Evolutionary conservation across 257 asterid species (phyloP).

Genomic region (Solanum chmielewskii): DNA sequence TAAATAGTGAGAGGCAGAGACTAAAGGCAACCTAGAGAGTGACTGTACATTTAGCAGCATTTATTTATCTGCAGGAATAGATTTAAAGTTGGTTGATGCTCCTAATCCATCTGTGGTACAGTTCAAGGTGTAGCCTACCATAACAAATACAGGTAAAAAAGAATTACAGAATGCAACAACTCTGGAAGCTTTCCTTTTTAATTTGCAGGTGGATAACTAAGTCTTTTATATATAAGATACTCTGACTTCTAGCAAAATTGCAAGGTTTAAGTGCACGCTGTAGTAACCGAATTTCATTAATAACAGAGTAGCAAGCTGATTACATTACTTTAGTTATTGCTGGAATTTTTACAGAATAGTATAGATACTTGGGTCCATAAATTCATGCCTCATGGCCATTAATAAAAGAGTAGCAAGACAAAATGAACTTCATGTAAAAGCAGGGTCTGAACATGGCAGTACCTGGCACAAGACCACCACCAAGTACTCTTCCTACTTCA

Average conservation of each 20-base stretch:
- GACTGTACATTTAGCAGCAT: not conserved
- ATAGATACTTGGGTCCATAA: not conserved
- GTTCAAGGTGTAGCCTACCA: not conserved
- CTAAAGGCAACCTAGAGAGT: not conserved
- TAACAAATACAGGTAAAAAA: not conserved
- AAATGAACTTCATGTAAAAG: not conserved
- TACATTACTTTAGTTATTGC: not conserved
- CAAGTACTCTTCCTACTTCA: conserved; percentile 95
- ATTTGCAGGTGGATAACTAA: not conserved
- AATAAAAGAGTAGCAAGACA: not conserved
- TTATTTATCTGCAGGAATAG: not conserved
- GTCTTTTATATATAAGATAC: not conserved
- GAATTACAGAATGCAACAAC: not conserved
- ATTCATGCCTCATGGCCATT: not conserved
- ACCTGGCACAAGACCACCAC: conserved; percentile 99
- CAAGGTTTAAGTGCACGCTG: not conserved
- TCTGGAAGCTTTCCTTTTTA: not conserved
- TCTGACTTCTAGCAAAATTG: not conserved
- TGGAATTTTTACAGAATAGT: not conserved
- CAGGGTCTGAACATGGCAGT: not conserved
- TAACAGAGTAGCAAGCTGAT: not conserved
- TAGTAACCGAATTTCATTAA: not conserved
- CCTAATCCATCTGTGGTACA: not conserved
- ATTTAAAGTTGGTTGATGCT: not conserved
- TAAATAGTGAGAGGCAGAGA: not conserved